Conservation (phyloP, 2,329 filamentous ascomycete species). For the Nigrospora osmanthi region DNA sequence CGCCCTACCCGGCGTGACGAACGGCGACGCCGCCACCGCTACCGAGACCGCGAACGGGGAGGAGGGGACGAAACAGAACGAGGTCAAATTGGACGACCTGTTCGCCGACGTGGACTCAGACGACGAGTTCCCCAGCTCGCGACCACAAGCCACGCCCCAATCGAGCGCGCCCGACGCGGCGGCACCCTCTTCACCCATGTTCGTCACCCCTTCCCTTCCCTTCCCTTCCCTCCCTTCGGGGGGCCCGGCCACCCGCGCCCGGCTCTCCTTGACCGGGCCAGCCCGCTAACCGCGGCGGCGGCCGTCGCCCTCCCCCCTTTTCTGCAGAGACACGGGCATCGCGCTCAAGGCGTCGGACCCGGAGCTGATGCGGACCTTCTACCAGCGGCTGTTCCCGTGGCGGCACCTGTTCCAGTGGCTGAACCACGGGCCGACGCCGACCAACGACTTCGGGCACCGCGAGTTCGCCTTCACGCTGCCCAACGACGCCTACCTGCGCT, state of each 20-base stretch:
- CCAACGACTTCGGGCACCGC: slow-evolving; percentile 82
- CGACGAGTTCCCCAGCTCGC: slow-evolving; percentile 50
- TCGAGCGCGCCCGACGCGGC: slow-evolving; percentile 33
- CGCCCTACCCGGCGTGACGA: slow-evolving; percentile 4
- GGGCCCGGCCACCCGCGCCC: no score
- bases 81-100: slow-evolving; percentile 49
- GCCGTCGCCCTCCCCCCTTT: no score
- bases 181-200: slow-evolving; percentile 23
- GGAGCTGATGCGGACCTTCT: slow-evolving; percentile 86
- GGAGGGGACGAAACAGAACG: slow-evolving; percentile 26
- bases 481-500: slow-evolving; percentile 86
- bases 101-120: slow-evolving; percentile 53
- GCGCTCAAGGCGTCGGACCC: slow-evolving; percentile 56
- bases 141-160: slow-evolving; percentile 26
- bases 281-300: neutral
- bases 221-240: no score
- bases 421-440: slow-evolving; percentile 82
- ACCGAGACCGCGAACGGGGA: neutral
- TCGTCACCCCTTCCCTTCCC: neutral
- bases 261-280: neutral
- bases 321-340: slow-evolving; percentile 21
- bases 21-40: neutral
- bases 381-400: slow-evolving; percentile 92
- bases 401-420: slow-evolving; percentile 95
- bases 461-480: slow-evolving; percentile 96